Conservation (phyloP, 1,284 basidiomycete species). For the Pisolithus thermaeus region DNA sequence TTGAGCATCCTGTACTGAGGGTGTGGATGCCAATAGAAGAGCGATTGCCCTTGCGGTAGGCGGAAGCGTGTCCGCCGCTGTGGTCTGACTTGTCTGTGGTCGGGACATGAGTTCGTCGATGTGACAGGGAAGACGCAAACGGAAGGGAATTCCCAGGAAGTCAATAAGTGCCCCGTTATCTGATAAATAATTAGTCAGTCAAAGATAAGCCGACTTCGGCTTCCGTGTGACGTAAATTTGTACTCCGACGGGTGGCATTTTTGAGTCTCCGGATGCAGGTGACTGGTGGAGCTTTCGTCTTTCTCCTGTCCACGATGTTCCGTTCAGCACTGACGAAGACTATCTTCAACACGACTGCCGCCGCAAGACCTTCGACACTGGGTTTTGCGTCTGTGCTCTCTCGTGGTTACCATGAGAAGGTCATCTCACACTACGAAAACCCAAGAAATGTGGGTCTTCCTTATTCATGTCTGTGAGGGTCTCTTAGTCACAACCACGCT, state of each 20-base stretch:
- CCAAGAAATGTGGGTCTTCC: conserved; percentile 80
- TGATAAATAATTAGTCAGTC: conserved; percentile 11
- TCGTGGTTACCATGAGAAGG: conserved; percentile 86
- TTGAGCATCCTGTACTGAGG: conserved; percentile 87
- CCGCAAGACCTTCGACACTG: conserved; percentile 37
- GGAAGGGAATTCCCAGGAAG: neutral
- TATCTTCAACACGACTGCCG: conserved; percentile 38
- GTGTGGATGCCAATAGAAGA: conserved; percentile 89
- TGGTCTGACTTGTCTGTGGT: conserved; percentile 27
- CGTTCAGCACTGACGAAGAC: conserved; percentile 53
- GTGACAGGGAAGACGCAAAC: neutral
- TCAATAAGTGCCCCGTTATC: neutral
- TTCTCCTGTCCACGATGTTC: conserved; percentile 53
- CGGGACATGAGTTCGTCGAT: conserved; percentile 47
- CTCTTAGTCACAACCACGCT: conserved; percentile 50
- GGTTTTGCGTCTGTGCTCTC: conserved; percentile 43
- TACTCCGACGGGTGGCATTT: conserved; percentile 23
- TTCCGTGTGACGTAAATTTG: conserved; percentile 11
- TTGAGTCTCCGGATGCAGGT: conserved; percentile 6
- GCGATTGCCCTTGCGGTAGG: conserved; percentile 91
- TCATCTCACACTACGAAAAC: conserved; percentile 93
- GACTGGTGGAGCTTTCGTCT: conserved; percentile 10
- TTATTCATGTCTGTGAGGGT: conserved; percentile 21
- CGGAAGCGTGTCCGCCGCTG: conserved; percentile 68
- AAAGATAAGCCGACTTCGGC: conserved; percentile 6